Conservation (phyloP, 2,329 filamentous ascomycete genomes). For the Aspergillus fumigatus region DNA sequence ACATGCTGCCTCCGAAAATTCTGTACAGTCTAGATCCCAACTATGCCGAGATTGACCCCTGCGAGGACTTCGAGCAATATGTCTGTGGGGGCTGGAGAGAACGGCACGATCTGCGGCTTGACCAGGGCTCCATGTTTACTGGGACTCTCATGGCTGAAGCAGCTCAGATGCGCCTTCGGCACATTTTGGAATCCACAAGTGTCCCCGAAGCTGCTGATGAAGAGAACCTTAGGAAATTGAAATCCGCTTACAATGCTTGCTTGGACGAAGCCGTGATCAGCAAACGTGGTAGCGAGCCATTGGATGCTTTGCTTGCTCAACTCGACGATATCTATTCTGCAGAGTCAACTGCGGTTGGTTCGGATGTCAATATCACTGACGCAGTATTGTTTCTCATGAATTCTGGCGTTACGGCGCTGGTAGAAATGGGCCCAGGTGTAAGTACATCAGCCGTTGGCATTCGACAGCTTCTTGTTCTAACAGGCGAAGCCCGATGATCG, state of each 20-base stretch:
- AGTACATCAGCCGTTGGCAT: slow-evolving; percentile 6
- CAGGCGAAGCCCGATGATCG: slow-evolving; percentile 45
- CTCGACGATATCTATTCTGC: slow-evolving; percentile 46
- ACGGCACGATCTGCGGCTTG: slow-evolving; percentile 60
- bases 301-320: slow-evolving; percentile 53
- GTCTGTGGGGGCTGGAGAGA: slow-evolving; percentile 65
- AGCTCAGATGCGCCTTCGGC: slow-evolving; percentile 55
- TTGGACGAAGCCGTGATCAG: slow-evolving; percentile 58
- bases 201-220: slow-evolving; percentile 28
- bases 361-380: slow-evolving; percentile 29
- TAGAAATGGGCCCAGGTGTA: slow-evolving; percentile 30
- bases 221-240: slow-evolving; percentile 61
- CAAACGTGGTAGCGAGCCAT: slow-evolving; percentile 51
- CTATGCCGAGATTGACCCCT: slow-evolving; percentile 62
- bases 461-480: neutral
- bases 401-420: slow-evolving; percentile 33
- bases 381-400: slow-evolving; percentile 35
- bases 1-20: slow-evolving; percentile 59
- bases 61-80: slow-evolving; percentile 63
- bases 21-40: slow-evolving; percentile 59
- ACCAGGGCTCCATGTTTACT: slow-evolving; percentile 58
- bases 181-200: slow-evolving; percentile 56
- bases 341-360: slow-evolving; percentile 19
- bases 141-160: slow-evolving; percentile 59
- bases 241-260: slow-evolving; percentile 61